Base-by-base conservation (phyloP, 2,329 filamentous ascomycete species). In the Fusarium oxysporum region DNA sequence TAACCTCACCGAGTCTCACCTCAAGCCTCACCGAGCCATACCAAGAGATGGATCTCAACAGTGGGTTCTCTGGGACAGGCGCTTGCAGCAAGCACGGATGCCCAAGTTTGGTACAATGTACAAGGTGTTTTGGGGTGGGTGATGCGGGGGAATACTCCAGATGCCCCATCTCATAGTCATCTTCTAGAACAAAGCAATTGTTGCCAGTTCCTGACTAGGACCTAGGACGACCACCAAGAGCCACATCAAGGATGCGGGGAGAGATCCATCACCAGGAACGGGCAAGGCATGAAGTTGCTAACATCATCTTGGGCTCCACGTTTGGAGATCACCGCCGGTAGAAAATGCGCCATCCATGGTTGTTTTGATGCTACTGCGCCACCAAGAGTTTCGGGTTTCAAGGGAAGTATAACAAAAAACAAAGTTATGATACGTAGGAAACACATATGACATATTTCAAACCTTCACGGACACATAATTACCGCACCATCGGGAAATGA, bases 11-110 rank as follows among this genome's bases (percentile, higher is more conserved):
- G 56, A 62, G 35, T 33, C 38, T 65, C 66, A 70, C 66, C 66
- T 47, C 5, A 23, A 19, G 30, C 23, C 57, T 74, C 65, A 74
- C 72, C 69, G 68, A 60, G 53, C 60, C 66, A 73, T 69, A 74
- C 56, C 65, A 71, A 53, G 54, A 58, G 70, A 73, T 73, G 70
- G 70, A 73, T 73, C 66, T 72, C 70, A 68, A 59, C 70, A 44
- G 70, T 73, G 70, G 70, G 33, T 73, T 73, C 57, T 40, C 19
- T 71, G 72, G 35, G 75, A 72, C 72, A 70, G 72, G 76, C 68
- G 75, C 75, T 77, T 78, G 76, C 73, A 78, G 76, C 75, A 77
- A 78, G 76, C 75, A 77, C 75, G 73, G 75, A 78, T 77, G 32
- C 55, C 55, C 25, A 37, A 61, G 73, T 69, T 61, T 70, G 73